phyloP scores from a whole-genome alignment of 139 green algal genomes.

The Raphidocelis subcapitata region DNA sequence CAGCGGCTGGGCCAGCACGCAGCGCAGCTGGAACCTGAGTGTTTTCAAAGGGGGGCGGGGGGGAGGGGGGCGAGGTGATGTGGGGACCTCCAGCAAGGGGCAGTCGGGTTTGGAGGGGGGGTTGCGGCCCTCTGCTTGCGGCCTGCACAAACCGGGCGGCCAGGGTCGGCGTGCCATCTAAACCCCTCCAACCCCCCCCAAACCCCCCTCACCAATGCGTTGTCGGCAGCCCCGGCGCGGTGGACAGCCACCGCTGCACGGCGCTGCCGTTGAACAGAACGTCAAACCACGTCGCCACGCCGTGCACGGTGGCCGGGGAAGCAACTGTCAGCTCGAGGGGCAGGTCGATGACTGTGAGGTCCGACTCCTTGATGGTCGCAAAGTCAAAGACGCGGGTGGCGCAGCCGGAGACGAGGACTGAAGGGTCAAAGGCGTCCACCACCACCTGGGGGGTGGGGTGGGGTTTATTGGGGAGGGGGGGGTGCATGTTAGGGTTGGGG shows the following conservation, averaged over 20 bases:
- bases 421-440: conserved; percentile 89
- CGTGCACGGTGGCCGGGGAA: conserved; percentile 68
- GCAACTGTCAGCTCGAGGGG: conserved; percentile 64
- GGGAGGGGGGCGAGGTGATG: neutral
- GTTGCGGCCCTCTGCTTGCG: neutral
- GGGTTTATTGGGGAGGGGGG: neutral
- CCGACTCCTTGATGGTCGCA: conserved; percentile 51
- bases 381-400: conserved; percentile 80
- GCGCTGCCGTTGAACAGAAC: conserved; percentile 83
- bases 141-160: too few relatives aligned
- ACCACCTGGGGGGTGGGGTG: conserved; percentile 70
- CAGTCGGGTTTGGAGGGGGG: neutral
- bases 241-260: conserved; percentile 80
- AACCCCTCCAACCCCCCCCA: neutral
- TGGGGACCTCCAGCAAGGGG: neutral
- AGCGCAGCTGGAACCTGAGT: conserved; percentile 86
- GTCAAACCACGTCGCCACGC: conserved; percentile 95
- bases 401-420: conserved; percentile 62
- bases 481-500: too few relatives aligned
- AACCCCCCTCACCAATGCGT: conserved; percentile 86
- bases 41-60: too few relatives aligned
- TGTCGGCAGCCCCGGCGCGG: conserved; percentile 85
- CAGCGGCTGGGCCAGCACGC: conserved; percentile 71
- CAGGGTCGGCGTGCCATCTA: neutral
- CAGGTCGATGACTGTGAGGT: conserved; percentile 83